A percentile compares a stretch with the other conserved stretches of the same genome.
These are phyloP conservation scores for Phyllosticta capitalensis DNA, from an alignment of 2,329 filamentous ascomycete genomes.

Conservation along the genomic window DNA sequence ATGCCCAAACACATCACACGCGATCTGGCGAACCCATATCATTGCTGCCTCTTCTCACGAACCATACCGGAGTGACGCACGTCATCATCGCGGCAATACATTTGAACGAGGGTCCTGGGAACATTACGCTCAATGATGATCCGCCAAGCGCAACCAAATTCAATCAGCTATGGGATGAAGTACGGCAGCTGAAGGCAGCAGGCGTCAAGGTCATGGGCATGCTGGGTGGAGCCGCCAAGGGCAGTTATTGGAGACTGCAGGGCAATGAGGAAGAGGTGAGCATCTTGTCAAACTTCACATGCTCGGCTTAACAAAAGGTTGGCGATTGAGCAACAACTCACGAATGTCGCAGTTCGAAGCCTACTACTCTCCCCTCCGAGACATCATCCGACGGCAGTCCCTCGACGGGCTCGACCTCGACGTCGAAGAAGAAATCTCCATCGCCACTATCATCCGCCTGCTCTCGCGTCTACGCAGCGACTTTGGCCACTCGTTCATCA, in stretches of 20 bases:
- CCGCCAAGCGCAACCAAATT: constrained; percentile 58
- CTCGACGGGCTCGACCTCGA: constrained; percentile 33
- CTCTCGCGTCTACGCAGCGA: constrained; percentile 45
- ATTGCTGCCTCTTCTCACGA: constrained; percentile 50
- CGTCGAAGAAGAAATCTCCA: constrained; percentile 60
- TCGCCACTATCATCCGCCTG: constrained; percentile 50
- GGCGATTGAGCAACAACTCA: not conserved
- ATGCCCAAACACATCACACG: constrained; percentile 57
- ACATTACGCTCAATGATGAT: constrained; percentile 74
- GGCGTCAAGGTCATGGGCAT: constrained; percentile 78
- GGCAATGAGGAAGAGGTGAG: constrained; percentile 22
- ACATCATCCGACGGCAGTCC: constrained; percentile 50
- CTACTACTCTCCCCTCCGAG: constrained; percentile 61
- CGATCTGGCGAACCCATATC: constrained; percentile 45
- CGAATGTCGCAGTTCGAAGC: constrained; percentile 49
- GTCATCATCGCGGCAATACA: constrained; percentile 82
- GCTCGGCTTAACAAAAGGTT: not conserved
- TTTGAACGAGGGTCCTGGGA: constrained; percentile 57
- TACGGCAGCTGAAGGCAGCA: constrained; percentile 57
- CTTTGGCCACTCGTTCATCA: constrained; percentile 61
- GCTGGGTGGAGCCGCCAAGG: constrained; percentile 75
- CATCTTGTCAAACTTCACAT: constrained; percentile 3
- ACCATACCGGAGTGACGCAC: constrained; percentile 61
- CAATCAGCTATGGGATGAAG: constrained; percentile 68
- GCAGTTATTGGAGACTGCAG: constrained; percentile 51